A percentile compares a stretch with the other conserved stretches of the same genome.
Evolutionary conservation across 306 rosid species (phyloP).

Genomic region (Cicer pinnatifidum): DNA sequence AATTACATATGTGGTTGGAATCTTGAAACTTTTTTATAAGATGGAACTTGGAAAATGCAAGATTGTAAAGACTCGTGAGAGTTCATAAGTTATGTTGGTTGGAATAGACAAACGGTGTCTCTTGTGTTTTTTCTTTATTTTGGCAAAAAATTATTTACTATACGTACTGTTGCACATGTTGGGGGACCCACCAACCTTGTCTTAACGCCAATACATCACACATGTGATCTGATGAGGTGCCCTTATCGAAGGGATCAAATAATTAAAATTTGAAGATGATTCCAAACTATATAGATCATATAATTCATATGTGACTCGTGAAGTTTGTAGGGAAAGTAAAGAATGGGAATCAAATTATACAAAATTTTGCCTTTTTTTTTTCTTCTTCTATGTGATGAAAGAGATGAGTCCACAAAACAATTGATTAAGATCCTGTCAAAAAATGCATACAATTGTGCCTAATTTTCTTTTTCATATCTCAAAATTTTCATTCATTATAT

Average conservation of each 20-base stretch:
- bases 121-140: not conserved
- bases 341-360: not conserved
- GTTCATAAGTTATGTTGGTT: not conserved
- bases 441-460: not conserved
- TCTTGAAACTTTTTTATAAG: not conserved
- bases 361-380: not conserved
- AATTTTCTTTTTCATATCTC: too few species aligned
- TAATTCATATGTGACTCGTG: conserved; percentile 11
- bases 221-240: conserved; percentile 46
- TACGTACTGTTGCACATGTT: conserved; percentile 43
- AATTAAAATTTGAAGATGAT: not conserved
- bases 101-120: conserved; percentile 27
- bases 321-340: conserved; percentile 11
- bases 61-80: conserved; percentile 3
- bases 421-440: not conserved
- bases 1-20: not conserved
- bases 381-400: not conserved
- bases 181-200: conserved; percentile 46
- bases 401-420: not conserved
- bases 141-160: not conserved
- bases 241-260: conserved; percentile 29
- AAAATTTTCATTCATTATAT: too few species aligned
- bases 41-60: conserved; percentile 6
- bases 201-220: conserved; percentile 40
- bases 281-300: conserved; percentile 29